Percentiles rank a stretch among this genome's conserved stretches.
phyloP scores from a whole-genome alignment of 1,284 basidiomycete genomes.

The Cryptococcus wingfieldii region DNA sequence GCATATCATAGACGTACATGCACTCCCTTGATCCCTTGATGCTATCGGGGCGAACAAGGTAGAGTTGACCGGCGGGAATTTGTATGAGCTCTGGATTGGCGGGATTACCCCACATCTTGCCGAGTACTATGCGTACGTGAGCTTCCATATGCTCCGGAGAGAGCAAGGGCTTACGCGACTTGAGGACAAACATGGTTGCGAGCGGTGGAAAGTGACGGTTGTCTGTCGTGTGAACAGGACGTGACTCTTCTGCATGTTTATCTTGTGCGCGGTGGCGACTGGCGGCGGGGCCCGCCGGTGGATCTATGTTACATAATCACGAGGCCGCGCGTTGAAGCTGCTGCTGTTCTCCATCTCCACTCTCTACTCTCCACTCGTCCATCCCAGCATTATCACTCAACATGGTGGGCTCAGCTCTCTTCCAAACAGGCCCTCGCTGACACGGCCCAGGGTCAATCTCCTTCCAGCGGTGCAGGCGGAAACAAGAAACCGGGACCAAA shows the following conservation, averaged over 20 bases:
- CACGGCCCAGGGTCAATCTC: constrained; percentile 64
- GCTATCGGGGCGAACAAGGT: constrained; percentile 82
- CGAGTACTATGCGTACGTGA: constrained; percentile 60
- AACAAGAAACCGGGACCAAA: constrained; percentile 50
- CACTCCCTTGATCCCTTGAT: constrained; percentile 91
- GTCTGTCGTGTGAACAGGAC: neutral
- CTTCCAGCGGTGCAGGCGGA: constrained; percentile 59
- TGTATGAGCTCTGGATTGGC: constrained; percentile 91
- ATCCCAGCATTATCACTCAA: neutral
- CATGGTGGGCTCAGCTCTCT: constrained; percentile 1
- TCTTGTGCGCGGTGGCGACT: no score
- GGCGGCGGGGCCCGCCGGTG: neutral
- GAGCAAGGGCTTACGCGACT: constrained; percentile 63
- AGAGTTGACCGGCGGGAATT: constrained; percentile 86
- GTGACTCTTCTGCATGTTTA: no score
- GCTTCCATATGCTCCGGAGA: constrained; percentile 6
- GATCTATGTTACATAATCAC: neutral
- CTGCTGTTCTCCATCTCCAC: no score
- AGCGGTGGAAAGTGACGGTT: neutral
- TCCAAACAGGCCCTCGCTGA: neutral
- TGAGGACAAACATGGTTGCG: constrained; percentile 65
- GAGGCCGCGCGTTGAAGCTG: neutral
- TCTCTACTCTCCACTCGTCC: neutral
- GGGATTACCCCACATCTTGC: constrained; percentile 77
- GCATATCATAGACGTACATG: constrained; percentile 66